Base-by-base conservation (phyloP, 352 stramenopile species). In the Peronospora belbahrii region DNA sequence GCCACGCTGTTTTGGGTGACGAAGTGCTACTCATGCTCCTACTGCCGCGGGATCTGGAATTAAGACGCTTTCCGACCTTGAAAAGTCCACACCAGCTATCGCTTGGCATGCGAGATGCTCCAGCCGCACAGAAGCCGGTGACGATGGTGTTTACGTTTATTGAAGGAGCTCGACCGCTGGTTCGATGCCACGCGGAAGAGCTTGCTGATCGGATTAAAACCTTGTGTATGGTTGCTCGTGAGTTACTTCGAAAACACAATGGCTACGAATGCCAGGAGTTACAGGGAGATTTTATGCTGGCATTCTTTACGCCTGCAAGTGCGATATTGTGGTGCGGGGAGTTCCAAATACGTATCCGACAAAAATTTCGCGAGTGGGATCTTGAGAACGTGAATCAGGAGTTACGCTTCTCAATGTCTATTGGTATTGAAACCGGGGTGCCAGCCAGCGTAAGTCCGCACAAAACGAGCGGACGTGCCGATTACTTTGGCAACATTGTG, bases 141-240 rank as follows among this genome's bases (percentile, higher is more conserved):
- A 92, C 80, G 5, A 92, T 94, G 79, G 83, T 94, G 17, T 94
- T 94, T 36, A 94, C 83, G 11, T 94, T 92, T 45, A 92, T 94
- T 23, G 83, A 94, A 74, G 79, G 79, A 13, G 79, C 80, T 32
- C 74, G 80, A 1, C 78, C 79, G 6, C 68, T 94, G 8, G 80
- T 94, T 52, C 77, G 82, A 5, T 85, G 65, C 42, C 77, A 94
- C 45, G 83, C 83, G 0, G 78, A 94, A 56, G 74, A 88, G 31
- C 70, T 94, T 19, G 79, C 82, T 9, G 79, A 88, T 38, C 77
- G 83, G 0, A 88, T 94, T 40, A 94, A 94, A 59, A 82, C 62
- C 13, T 66, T 93, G 27, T 93, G 82, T 59, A 76, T 78, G 41
- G 63, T 91, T 1, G 81, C 82, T 14, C 73, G 82, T 4, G 65